Evolutionary conservation across 805 yeast species (phyloP), one percentile per base, ranked within the genome.

Genomic region (Metschnikowia cerradonensis): DNA sequence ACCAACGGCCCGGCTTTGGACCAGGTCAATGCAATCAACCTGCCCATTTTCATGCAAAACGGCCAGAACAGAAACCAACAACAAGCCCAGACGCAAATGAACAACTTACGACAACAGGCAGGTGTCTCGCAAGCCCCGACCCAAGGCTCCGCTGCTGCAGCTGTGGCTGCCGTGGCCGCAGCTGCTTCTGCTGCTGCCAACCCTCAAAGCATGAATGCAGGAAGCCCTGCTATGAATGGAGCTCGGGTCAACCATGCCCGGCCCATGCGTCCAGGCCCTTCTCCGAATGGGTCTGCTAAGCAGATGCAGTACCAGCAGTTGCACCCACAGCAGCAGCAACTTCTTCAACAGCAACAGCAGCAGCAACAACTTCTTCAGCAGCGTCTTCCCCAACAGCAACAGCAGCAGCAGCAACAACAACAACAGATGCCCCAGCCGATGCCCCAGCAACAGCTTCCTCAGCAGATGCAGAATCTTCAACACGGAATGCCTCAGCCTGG

Each of bases 81-180:
- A 53, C 77, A 69, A 49, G 77, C 80, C 3, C 82, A 77, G 58
- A 67, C 64, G 40, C 82, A 77, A 61, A 75, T 77, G 82, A 76
- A 73, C 58, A 76, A 69, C 52, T 62, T 75, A 50, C 71, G 81
- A 45, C 83, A 73, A 54, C 81, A 73, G 57, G 71, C 65, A 15
- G 71, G 58, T 2, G 72, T 60, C 13, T 64, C 62, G 19, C 73
- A 60, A 34, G 67, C 59, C 42, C 53, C 52, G 20, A 54, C 48
- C 22, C 55, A 43, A 13, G 55, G 49, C 3, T 48, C 55, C 3
- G 49, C 55, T 10, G 53, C 55, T 3, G 58, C 54, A 1, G 54
- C 50, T 1, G 54, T 44, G 3, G 50, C 51, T 2, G 56, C 52
- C 19, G 52, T 49, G 7, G 45, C 55, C 19, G 48, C 55, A 0